These are phyloP conservation scores for Fomitopsis pinicola DNA, from an alignment of 1,284 basidiomycete species.

Conservation along the genomic window DNA sequence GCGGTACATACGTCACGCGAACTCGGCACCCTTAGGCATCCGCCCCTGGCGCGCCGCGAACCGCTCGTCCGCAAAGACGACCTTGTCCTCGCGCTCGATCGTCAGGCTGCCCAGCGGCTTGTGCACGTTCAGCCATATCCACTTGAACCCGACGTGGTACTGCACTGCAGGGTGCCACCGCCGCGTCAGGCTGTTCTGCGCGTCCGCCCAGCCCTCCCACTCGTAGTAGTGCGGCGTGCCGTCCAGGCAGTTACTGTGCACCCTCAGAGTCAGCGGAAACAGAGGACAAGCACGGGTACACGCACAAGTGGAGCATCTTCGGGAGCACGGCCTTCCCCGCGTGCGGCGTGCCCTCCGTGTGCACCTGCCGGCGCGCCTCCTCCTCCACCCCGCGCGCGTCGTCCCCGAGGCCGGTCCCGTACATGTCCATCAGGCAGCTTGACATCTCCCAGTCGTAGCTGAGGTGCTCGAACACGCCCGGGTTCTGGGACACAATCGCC, in stretches of 20 bases:
- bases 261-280: constrained; percentile 1
- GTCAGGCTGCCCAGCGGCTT: constrained; percentile 17
- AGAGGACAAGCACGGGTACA: constrained; percentile 15
- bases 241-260: constrained; percentile 40
- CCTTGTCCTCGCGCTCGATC: constrained; percentile 22
- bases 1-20: too few relatives aligned
- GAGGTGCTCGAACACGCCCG: constrained; percentile 38
- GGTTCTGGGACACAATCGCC: constrained; percentile 41
- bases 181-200: constrained; percentile 31
- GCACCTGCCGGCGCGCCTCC: constrained; percentile 32
- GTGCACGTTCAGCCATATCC: constrained; percentile 44
- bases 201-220: constrained; percentile 42
- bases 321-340: constrained; percentile 36
- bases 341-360: constrained; percentile 35
- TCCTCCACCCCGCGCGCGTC: constrained; percentile 33
- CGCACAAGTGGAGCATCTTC: constrained; percentile 46
- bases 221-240: constrained; percentile 38
- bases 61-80: constrained; percentile 28
- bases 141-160: constrained; percentile 44
- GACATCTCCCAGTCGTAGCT: constrained; percentile 44
- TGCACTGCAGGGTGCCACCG: constrained; percentile 41
- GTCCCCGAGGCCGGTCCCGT: constrained; percentile 36
- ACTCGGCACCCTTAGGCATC: not conserved
- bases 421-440: constrained; percentile 43
- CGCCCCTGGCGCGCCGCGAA: constrained; percentile 12